These are phyloP conservation scores for Mycena epipterygia DNA, from an alignment of 768 basidiomycete genomes.

Conservation along the genomic window DNA sequence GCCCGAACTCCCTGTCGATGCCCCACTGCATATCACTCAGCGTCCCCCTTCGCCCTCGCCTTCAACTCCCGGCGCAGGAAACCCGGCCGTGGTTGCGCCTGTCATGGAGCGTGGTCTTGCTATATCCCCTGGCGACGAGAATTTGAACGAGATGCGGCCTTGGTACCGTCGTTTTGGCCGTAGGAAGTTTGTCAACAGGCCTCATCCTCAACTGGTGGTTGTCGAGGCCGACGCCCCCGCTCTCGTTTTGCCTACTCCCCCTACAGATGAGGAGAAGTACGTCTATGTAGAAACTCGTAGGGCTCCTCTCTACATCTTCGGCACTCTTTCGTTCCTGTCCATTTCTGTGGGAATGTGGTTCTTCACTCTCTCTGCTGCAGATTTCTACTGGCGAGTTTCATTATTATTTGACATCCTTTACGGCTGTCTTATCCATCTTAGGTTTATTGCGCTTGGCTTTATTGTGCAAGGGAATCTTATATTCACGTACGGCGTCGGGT, in stretches of 20 bases:
- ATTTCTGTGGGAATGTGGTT: slow-evolving; percentile 46
- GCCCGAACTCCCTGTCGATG: neutral
- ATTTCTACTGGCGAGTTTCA: slow-evolving; percentile 41
- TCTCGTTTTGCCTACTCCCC: slow-evolving; percentile 41
- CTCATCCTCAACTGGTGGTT: slow-evolving; percentile 15
- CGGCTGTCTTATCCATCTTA: slow-evolving; percentile 11
- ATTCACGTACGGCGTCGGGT: slow-evolving; percentile 41
- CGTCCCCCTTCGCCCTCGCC: neutral
- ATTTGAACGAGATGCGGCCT: neutral
- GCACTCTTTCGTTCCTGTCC: slow-evolving; percentile 43
- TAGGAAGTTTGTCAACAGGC: neutral
- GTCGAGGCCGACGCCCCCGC: slow-evolving; percentile 37
- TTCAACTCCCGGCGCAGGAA: neutral
- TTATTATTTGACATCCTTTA: neutral
- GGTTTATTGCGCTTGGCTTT: slow-evolving; percentile 42
- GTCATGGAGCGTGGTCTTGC: neutral
- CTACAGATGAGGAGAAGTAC: slow-evolving; percentile 40
- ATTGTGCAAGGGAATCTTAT: slow-evolving; percentile 43
- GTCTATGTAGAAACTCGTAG: slow-evolving; percentile 41
- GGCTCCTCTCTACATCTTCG: slow-evolving; percentile 42
- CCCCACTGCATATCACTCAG: neutral
- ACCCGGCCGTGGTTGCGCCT: neutral
- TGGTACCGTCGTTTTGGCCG: slow-evolving; percentile 8
- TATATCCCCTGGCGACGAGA: neutral
- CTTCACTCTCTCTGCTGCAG: slow-evolving; percentile 40